Percentiles rank a stretch among this genome's conserved stretches.
Conservation (phyloP, 345 rosid species). For the Tarenaya hassleriana region DNA sequence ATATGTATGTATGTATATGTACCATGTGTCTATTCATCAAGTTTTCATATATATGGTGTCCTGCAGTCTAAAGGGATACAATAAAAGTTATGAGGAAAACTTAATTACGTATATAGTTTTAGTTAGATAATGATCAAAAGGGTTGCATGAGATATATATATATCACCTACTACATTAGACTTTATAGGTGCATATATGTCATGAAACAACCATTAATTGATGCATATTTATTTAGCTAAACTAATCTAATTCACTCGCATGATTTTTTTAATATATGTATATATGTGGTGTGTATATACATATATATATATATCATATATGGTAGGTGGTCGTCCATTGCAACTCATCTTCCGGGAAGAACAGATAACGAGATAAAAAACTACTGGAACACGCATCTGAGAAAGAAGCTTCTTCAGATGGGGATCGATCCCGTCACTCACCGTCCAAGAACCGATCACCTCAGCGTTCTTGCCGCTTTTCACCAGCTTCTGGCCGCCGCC, state of each 20-base stretch:
- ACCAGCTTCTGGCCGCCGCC: conserved; percentile 50
- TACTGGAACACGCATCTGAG: conserved; percentile 34
- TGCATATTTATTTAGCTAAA: not conserved
- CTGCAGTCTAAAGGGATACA: too few species aligned
- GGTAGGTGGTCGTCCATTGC: conserved; percentile 34
- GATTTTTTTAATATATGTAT: not conserved
- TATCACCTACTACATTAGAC: conserved; percentile 24
- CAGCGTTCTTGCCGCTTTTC: conserved; percentile 40
- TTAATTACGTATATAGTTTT: conserved; percentile 9
- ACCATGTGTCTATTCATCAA: not conserved
- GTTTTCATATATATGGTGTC: too few species aligned
- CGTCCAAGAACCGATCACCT: conserved; percentile 38
- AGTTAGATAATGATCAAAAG: conserved; percentile 9
- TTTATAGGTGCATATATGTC: conserved; percentile 24
- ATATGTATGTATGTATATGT: not conserved
- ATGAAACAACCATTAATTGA: too few species aligned
- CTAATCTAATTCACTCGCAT: conserved; percentile 18
- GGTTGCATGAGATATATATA: too few species aligned
- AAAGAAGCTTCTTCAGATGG: conserved; percentile 34
- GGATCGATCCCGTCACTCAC: conserved; percentile 30
- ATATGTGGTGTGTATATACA: too few species aligned
- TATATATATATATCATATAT: too few species aligned
- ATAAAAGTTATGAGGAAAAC: too few species aligned
- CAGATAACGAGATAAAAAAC: conserved; percentile 33
- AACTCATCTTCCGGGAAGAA: conserved; percentile 31